Conservation (phyloP, 2,329 filamentous ascomycete genomes). For the Myriosclerotinia duriaeana region DNA sequence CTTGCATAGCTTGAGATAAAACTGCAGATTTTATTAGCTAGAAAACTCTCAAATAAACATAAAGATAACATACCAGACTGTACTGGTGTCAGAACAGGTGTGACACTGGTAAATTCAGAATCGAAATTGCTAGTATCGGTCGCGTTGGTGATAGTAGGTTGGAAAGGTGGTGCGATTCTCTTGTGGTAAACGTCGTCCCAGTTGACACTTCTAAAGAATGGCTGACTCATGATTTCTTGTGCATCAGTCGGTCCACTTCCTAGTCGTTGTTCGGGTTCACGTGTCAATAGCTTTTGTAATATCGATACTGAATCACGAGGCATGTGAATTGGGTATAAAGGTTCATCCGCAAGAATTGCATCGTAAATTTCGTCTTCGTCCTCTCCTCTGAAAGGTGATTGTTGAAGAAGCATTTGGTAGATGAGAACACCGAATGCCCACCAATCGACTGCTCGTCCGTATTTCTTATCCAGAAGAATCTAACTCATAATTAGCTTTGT, state of each 20-base stretch:
- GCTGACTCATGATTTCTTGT: conserved; percentile 97
- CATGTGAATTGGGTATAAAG: conserved; percentile 98
- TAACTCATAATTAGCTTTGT: conserved; percentile 44
- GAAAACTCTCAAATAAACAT: background rate
- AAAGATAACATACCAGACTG: conserved; percentile 77
- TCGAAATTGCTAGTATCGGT: conserved; percentile 99
- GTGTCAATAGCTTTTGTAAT: conserved; percentile 91
- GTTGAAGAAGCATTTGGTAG: conserved; percentile 98
- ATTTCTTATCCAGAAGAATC: conserved; percentile 98
- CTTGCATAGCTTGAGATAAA: conserved; percentile 96
- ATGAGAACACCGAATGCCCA: conserved; percentile 99
- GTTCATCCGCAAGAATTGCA: conserved; percentile 94
- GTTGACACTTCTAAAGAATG: conserved; percentile 96
- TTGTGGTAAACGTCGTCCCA: conserved; percentile 99
- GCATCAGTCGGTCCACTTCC: conserved; percentile 95
- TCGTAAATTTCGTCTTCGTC: conserved; percentile 99
- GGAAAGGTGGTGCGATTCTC: conserved; percentile 82
- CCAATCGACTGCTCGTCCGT: conserved; percentile 96
- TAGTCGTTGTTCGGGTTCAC: conserved; percentile 88
- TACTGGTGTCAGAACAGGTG: conserved; percentile 92
- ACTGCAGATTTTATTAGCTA: conserved; percentile 53
- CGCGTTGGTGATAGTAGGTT: conserved; percentile 83
- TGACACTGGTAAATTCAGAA: conserved; percentile 97
- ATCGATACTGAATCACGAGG: conserved; percentile 96
- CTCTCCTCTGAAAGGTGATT: conserved; percentile 97